Evolutionary conservation across 2,329 filamentous ascomycete species (phyloP).

Genomic region (Ophiostoma populinum): DNA sequence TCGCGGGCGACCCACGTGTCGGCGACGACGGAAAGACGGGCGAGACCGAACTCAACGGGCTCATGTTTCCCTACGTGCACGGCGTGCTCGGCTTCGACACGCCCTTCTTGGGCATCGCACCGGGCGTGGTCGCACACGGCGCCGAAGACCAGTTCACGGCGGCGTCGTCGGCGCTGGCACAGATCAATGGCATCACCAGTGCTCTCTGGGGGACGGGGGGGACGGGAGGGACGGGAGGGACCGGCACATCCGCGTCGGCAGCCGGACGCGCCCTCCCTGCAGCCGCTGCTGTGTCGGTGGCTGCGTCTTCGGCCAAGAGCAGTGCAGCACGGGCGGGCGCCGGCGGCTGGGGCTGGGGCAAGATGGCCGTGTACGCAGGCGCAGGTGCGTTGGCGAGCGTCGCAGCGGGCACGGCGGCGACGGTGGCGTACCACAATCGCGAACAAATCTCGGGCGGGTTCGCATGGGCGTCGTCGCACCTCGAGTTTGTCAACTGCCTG

Average conservation of each 20-base stretch:
- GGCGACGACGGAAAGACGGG: conserved; percentile 15
- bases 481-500: conserved; percentile 85
- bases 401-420: conserved; percentile 63
- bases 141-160: conserved; percentile 76
- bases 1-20: conserved; percentile 41
- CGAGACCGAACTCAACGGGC: conserved; percentile 30
- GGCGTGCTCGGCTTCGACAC: conserved; percentile 89
- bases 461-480: conserved; percentile 72
- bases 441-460: conserved; percentile 63
- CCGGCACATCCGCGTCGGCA: conserved; percentile 7
- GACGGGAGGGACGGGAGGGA: conserved; percentile 17
- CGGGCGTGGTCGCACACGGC: conserved; percentile 67
- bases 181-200: conserved; percentile 47
- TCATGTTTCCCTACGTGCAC: conserved; percentile 90
- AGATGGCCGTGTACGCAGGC: conserved; percentile 70
- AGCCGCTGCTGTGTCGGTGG: not conserved
- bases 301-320: not conserved
- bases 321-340: not conserved
- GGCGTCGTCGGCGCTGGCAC: conserved; percentile 49
- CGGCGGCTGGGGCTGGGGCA: conserved; percentile 61
- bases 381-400: conserved; percentile 40
- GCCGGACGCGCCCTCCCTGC: not conserved
- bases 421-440: conserved; percentile 72
- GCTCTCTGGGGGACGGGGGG: conserved; percentile 41
- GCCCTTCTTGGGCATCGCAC: conserved; percentile 69